Evolutionary conservation across 331 rosid species (phyloP).

Genomic region (Rhamnella rubrinervis): DNA sequence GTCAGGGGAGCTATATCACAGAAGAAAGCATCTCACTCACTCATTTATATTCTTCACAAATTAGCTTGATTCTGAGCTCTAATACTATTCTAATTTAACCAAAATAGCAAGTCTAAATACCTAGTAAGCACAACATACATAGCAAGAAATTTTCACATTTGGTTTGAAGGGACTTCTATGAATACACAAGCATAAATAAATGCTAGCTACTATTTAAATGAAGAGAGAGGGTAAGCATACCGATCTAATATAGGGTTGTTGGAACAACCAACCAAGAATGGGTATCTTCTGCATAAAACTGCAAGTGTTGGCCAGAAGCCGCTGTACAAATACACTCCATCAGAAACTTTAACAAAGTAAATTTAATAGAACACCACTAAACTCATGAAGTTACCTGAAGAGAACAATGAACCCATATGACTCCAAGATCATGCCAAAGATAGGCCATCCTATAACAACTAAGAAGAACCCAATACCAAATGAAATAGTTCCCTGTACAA

Average conservation of each 20-base stretch:
- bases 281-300: constrained; percentile 88
- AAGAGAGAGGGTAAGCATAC: constrained; percentile 41
- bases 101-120: too few relatives aligned
- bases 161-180: too few relatives aligned
- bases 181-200: too few relatives aligned
- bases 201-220: neutral
- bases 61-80: too few relatives aligned
- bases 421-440: constrained; percentile 91
- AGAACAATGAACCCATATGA: constrained; percentile 87
- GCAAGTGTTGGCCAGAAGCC: constrained; percentile 98
- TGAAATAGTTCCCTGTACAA: constrained; percentile 80
- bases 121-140: too few relatives aligned
- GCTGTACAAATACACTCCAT: constrained; percentile 47
- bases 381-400: constrained; percentile 60
- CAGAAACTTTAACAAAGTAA: constrained; percentile 28
- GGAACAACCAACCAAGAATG: constrained; percentile 86
- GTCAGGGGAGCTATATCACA: too few relatives aligned
- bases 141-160: too few relatives aligned
- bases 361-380: neutral
- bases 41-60: too few relatives aligned
- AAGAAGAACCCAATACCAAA: constrained; percentile 81
- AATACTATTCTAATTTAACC: too few relatives aligned
- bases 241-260: constrained; percentile 81
- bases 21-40: too few relatives aligned
- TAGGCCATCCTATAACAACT: constrained; percentile 93